A percentile compares a stretch with the other conserved stretches of the same genome.
Evolutionary conservation across 2,329 filamentous ascomycete species (phyloP).

Genomic region (Escovopsis sp.): DNA sequence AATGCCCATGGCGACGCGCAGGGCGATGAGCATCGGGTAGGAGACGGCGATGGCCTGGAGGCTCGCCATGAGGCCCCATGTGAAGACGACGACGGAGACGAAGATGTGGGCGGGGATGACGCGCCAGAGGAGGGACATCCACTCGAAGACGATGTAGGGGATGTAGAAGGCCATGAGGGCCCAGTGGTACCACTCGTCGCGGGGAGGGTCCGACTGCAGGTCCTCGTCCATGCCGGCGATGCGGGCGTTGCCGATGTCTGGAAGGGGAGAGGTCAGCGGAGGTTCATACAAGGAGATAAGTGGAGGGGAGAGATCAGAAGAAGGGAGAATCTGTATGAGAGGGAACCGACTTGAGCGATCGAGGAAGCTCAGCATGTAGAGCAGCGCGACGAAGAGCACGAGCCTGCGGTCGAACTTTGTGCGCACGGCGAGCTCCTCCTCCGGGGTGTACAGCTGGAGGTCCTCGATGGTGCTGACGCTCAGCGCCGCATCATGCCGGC

Average conservation of each 20-base stretch:
- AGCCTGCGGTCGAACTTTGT: conserved; percentile 63
- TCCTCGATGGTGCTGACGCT: conserved; percentile 20
- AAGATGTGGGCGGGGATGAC: conserved; percentile 45
- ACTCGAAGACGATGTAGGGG: conserved; percentile 48
- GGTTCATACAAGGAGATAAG: too few relatives aligned
- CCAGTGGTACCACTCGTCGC: conserved; percentile 41
- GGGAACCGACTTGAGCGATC: conserved; percentile 62
- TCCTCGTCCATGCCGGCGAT: conserved; percentile 50
- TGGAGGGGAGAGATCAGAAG: neutral
- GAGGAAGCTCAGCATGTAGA: conserved; percentile 75
- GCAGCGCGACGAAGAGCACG: conserved; percentile 63
- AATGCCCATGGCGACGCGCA: conserved; percentile 43
- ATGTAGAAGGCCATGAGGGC: conserved; percentile 46
- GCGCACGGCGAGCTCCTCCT: conserved; percentile 59
- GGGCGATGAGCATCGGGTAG: conserved; percentile 41
- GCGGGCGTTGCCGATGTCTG: conserved; percentile 47
- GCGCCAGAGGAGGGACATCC: conserved; percentile 48
- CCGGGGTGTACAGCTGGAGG: conserved; percentile 33
- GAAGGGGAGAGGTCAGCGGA: too few relatives aligned
- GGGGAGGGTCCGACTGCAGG: conserved; percentile 33
- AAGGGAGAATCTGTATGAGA: neutral
- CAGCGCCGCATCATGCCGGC: too few relatives aligned
- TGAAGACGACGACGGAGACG: conserved; percentile 47
- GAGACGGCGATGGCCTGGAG: conserved; percentile 52
- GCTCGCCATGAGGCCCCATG: conserved; percentile 68